phyloP scores from a whole-genome alignment of 140 eudicot species.

The Flaveria floridana region DNA sequence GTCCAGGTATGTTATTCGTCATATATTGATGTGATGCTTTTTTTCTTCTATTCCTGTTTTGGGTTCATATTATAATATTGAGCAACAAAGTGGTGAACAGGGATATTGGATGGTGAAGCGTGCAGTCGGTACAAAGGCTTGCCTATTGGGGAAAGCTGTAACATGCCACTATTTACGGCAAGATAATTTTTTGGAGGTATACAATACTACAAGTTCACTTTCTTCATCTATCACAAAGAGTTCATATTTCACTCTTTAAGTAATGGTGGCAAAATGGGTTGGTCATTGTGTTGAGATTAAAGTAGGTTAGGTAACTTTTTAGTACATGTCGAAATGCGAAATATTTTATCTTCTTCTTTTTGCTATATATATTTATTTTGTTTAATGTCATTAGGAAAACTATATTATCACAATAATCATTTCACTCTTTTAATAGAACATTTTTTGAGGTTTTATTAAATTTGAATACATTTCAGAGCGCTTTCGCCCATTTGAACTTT shows the following conservation, averaged over 20 bases:
- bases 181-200: conserved; percentile 94
- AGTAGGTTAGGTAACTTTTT: background rate
- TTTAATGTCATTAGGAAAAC: background rate
- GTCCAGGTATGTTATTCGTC: conserved; percentile 21
- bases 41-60: background rate
- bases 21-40: background rate
- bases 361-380: background rate
- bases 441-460: background rate
- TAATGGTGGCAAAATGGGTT: background rate
- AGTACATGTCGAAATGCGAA: background rate
- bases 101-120: conserved; percentile 99
- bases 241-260: background rate
- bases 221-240: background rate
- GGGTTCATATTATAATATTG: conserved; percentile 27
- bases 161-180: conserved; percentile 83
- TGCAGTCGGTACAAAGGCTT: conserved; percentile 97
- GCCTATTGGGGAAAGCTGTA: conserved; percentile 90
- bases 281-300: background rate
- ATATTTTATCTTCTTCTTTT: background rate
- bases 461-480: background rate
- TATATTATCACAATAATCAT: background rate
- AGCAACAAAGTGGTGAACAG: conserved; percentile 39
- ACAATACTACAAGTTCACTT: background rate
- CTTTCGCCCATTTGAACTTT: background rate
- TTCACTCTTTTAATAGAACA: background rate